phyloP scores from a whole-genome alignment of 176 grass and related monocot species.

The Triticum timopheevii region DNA sequence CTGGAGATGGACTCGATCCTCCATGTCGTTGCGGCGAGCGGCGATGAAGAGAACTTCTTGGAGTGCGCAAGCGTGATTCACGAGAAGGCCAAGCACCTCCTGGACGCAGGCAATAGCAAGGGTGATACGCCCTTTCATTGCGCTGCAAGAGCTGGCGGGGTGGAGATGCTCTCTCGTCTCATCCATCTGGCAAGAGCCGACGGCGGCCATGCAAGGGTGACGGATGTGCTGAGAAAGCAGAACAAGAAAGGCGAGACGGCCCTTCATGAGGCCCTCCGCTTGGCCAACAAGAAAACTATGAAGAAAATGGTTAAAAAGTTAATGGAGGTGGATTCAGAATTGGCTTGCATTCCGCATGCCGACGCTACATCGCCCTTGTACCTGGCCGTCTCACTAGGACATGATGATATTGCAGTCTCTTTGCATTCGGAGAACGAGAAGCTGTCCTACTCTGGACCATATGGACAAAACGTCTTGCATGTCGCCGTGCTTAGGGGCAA shows the following conservation, averaged over 20 bases:
- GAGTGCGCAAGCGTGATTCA: background rate
- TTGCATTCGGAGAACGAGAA: background rate
- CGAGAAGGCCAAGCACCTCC: background rate
- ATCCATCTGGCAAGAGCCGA: background rate
- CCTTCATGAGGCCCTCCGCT: slow-evolving; percentile 12
- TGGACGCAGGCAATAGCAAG: background rate
- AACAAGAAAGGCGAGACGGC: background rate
- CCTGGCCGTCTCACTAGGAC: background rate
- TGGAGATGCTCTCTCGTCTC: background rate
- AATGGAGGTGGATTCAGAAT: background rate
- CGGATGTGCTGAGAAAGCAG: background rate
- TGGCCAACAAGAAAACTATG: background rate
- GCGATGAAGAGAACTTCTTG: background rate
- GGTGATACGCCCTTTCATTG: slow-evolving; percentile 17
- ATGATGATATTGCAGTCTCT: background rate
- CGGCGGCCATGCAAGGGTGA: background rate
- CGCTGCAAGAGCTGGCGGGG: background rate
- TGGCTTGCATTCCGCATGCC: background rate
- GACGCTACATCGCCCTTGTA: slow-evolving; percentile 17
- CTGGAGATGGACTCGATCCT: background rate
- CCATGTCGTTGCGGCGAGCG: background rate
- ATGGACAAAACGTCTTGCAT: slow-evolving; percentile 24
- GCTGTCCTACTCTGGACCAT: slow-evolving; percentile 15
- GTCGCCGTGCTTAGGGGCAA: background rate
- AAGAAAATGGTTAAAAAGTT: background rate